Evolutionary conservation across 768 basidiomycete species (phyloP).

Genomic region (Hericium rajendrae): DNA sequence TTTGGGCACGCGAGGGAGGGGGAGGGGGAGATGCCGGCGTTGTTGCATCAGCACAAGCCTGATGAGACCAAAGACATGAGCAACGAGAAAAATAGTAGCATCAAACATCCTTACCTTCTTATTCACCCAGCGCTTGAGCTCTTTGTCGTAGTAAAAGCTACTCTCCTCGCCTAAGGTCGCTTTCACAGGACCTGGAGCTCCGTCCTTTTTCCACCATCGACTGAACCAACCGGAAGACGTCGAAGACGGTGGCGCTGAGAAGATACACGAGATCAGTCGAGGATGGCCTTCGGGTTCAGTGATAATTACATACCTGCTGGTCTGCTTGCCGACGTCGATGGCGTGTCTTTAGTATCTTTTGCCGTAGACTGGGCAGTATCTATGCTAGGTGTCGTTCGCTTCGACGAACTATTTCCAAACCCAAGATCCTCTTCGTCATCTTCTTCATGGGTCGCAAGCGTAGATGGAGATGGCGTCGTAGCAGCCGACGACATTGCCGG

Average conservation of each 20-base stretch:
- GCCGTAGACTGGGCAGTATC: conserved; percentile 20
- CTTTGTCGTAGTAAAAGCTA: conserved; percentile 87
- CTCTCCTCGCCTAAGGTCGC: conserved; percentile 91
- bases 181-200: conserved; percentile 62
- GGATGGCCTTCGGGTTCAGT: background rate
- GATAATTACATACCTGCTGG: conserved; percentile 10
- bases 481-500: conserved; percentile 16
- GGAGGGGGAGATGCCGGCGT: conserved; percentile 51
- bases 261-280: background rate
- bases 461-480: conserved; percentile 9
- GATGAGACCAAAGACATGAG: background rate
- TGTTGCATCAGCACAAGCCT: conserved; percentile 49
- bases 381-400: conserved; percentile 24
- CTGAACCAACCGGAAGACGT: conserved; percentile 57
- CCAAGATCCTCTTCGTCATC: conserved; percentile 87
- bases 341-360: conserved; percentile 8
- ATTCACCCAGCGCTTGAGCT: conserved; percentile 94
- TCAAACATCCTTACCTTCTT: conserved; percentile 53
- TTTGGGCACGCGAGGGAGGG: conserved; percentile 80
- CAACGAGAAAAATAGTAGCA: background rate
- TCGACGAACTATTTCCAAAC: conserved; percentile 63
- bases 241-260: conserved; percentile 14
- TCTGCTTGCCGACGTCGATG: conserved; percentile 17
- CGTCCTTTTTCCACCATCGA: conserved; percentile 69
- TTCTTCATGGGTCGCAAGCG: conserved; percentile 25